A percentile compares a stretch with the other conserved stretches of the same genome.
phyloP scores from a whole-genome alignment of 78 protist species.

The Isochrysis galbana region DNA sequence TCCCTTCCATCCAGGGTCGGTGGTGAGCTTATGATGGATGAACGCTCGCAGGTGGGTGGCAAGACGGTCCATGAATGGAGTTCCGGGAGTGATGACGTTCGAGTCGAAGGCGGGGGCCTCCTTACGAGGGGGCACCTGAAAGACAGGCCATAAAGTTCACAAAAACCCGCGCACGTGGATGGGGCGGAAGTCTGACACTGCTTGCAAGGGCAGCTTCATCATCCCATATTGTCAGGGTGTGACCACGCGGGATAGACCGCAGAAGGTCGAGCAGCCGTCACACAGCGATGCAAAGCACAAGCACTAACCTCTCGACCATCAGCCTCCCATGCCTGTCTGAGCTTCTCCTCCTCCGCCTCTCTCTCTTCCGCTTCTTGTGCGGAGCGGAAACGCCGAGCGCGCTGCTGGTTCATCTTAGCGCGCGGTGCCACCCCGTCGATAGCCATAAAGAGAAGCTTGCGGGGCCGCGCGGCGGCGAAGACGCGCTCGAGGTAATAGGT shows the following conservation, averaged over 20 bases:
- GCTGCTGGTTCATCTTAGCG: constrained; percentile 94
- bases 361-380: not conserved
- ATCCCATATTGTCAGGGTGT: no score
- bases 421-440: constrained; percentile 98
- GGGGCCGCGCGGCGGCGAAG: constrained; percentile 92
- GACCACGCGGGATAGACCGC: no score
- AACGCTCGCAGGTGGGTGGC: not conserved
- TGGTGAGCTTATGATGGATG: not conserved
- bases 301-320: not conserved
- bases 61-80: constrained; percentile 90
- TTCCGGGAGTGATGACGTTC: constrained; percentile 98
- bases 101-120: constrained; percentile 68
- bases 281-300: no score
- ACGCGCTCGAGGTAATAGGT: constrained; percentile 85
- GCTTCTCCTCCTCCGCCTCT: not conserved
- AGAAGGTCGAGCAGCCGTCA: no score
- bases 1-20: constrained; percentile 70
- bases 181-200: no score
- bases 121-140: constrained; percentile 28
- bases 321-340: not conserved
- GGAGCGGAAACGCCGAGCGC: not conserved
- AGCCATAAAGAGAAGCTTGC: constrained; percentile 74
- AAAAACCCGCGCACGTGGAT: no score
- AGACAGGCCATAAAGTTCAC: no score
- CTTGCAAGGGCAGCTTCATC: no score